phyloP scores from a whole-genome alignment of 805 yeast species.

The Candida endomychidarum region DNA sequence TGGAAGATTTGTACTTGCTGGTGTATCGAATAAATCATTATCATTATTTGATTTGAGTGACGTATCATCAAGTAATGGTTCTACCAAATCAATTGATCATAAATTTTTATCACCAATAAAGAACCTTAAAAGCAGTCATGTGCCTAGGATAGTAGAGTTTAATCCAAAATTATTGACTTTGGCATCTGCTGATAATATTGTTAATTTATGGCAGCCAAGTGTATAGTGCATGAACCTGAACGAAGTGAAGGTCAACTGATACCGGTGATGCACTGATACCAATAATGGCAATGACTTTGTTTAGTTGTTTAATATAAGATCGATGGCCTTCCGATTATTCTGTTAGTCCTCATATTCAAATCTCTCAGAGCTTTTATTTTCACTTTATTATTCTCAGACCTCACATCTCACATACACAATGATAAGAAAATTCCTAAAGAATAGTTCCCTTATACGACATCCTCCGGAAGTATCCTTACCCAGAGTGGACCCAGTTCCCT shows the following conservation, averaged over 20 bases:
- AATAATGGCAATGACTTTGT: too few relatives aligned
- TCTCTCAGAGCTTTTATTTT: too few relatives aligned
- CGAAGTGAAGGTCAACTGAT: too few relatives aligned
- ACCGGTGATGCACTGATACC: too few relatives aligned
- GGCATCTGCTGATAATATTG: slow-evolving; percentile 60
- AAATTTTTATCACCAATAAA: slow-evolving; percentile 24
- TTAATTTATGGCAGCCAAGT: slow-evolving; percentile 35
- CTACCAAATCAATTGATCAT: slow-evolving; percentile 17
- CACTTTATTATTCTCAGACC: background rate
- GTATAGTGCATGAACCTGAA: too few relatives aligned
- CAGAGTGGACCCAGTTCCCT: background rate
- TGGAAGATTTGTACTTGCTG: slow-evolving; percentile 39
- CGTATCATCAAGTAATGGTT: slow-evolving; percentile 24
- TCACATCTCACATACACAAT: background rate
- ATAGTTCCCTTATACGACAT: slow-evolving; percentile 8
- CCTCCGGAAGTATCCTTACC: background rate
- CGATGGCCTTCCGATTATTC: too few relatives aligned
- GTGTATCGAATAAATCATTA: slow-evolving; percentile 26
- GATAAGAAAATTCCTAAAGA: slow-evolving; percentile 7
- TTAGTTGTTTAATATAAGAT: too few relatives aligned
- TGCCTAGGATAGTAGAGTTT: slow-evolving; percentile 53
- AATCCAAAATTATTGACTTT: slow-evolving; percentile 61
- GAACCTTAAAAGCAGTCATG: slow-evolving; percentile 21
- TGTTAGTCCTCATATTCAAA: too few relatives aligned
- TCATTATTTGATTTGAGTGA: slow-evolving; percentile 29